Evolutionary conservation across 2,329 filamentous ascomycete genomes (phyloP).

Genomic region (Clarireedia monteithiana): DNA sequence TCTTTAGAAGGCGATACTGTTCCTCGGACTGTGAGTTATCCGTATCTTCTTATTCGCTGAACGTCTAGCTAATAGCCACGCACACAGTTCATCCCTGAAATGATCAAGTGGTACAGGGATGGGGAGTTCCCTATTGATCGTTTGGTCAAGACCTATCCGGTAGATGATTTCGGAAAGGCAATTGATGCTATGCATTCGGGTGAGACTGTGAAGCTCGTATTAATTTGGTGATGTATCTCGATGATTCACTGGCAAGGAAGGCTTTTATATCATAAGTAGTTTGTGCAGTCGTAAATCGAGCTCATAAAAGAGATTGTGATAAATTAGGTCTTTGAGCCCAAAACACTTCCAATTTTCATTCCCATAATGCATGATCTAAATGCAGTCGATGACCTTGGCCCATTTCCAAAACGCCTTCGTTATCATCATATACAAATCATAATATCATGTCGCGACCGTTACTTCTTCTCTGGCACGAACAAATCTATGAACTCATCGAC

Average conservation of each 20-base stretch:
- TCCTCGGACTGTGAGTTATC: background rate
- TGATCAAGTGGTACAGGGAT: constrained; percentile 41
- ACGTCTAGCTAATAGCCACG: background rate
- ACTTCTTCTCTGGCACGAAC: constrained; percentile 7
- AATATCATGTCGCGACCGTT: too few species aligned
- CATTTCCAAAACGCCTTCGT: too few species aligned
- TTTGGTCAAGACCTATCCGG: constrained; percentile 30
- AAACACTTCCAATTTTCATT: too few species aligned
- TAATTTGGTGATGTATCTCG: constrained; percentile 22
- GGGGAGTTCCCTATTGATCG: constrained; percentile 40
- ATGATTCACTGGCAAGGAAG: background rate
- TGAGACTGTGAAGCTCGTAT: constrained; percentile 34
- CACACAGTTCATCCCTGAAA: constrained; percentile 33
- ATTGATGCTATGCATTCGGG: constrained; percentile 35
- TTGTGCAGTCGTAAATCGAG: too few species aligned
- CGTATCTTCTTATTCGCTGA: too few species aligned
- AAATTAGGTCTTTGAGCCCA: too few species aligned
- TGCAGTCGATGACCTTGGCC: too few species aligned
- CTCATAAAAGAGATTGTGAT: too few species aligned
- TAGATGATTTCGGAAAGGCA: constrained; percentile 6
- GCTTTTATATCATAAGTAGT: background rate
- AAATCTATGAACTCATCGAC: constrained; percentile 8
- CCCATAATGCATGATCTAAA: too few species aligned
- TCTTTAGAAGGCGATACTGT: background rate
- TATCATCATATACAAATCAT: too few species aligned